Evolutionary conservation across 2,329 filamentous ascomycete genomes (phyloP).

Genomic region (Colletotrichum costaricense): DNA sequence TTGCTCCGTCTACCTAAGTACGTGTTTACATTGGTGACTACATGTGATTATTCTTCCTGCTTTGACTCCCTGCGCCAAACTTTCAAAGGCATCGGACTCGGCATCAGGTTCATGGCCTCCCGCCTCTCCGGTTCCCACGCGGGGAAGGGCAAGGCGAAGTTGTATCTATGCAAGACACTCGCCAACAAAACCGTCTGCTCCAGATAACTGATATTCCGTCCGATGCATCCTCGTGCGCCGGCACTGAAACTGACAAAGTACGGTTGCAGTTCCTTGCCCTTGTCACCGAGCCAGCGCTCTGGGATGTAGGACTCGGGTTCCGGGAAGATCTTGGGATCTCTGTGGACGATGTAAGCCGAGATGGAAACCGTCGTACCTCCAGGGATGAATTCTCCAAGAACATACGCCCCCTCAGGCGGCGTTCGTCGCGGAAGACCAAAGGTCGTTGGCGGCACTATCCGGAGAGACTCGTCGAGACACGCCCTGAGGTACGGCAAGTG

Average conservation of each 20-base stretch:
- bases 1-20: no score
- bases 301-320: constrained; percentile 41
- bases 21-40: no score
- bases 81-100: constrained; percentile 15
- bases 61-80: not conserved
- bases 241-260: constrained; percentile 51
- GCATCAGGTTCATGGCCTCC: constrained; percentile 9
- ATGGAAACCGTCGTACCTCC: constrained; percentile 49
- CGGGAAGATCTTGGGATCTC: constrained; percentile 39
- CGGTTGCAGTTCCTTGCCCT: constrained; percentile 49
- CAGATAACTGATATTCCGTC: constrained; percentile 50
- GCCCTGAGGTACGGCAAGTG: no score
- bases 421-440: no score
- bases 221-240: constrained; percentile 38
- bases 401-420: no score
- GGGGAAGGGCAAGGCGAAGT: constrained; percentile 42
- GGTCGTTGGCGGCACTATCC: no score
- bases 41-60: no score
- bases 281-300: constrained; percentile 48
- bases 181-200: constrained; percentile 58
- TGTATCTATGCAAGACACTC: constrained; percentile 53
- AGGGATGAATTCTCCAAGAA: no score
- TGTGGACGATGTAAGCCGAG: constrained; percentile 39
- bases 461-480: no score
- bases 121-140: no score